These are phyloP conservation scores for Pisolithus albus DNA, from an alignment of 768 basidiomycete species.

Conservation along the genomic window DNA sequence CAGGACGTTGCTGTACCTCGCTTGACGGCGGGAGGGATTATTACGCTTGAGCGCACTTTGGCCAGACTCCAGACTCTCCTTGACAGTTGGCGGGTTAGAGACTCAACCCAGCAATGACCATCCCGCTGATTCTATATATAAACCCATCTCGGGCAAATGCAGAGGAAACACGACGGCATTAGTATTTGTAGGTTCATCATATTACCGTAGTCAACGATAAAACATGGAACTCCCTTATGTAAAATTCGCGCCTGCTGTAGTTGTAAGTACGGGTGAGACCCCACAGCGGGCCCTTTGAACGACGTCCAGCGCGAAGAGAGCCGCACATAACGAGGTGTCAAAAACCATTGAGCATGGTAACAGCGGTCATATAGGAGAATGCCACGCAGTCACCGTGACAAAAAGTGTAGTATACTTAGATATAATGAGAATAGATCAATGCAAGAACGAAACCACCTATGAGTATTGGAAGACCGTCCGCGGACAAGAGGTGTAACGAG, in stretches of 20 bases:
- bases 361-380: not conserved
- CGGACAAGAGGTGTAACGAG: not conserved
- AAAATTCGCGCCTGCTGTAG: no score
- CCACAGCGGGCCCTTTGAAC: no score
- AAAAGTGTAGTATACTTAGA: not conserved
- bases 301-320: no score
- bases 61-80: conserved; percentile 50
- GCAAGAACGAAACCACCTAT: not conserved
- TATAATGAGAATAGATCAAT: not conserved
- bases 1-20: conserved; percentile 60
- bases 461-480: not conserved
- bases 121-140: not conserved
- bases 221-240: no score
- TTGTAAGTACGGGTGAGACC: no score
- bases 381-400: not conserved
- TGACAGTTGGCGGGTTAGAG: conserved; percentile 11
- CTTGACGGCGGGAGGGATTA: conserved; percentile 71
- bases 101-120: conserved; percentile 11
- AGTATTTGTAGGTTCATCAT: no score
- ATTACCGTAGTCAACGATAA: no score
- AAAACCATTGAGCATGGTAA: not conserved
- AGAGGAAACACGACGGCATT: not conserved
- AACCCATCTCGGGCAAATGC: not conserved
- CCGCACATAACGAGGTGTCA: not conserved
- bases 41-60: conserved; percentile 71